Evolutionary conservation across 352 stramenopile species (phyloP), one percentile per base, ranked within the genome.

Genomic region (Pseudoperonospora humuli): DNA sequence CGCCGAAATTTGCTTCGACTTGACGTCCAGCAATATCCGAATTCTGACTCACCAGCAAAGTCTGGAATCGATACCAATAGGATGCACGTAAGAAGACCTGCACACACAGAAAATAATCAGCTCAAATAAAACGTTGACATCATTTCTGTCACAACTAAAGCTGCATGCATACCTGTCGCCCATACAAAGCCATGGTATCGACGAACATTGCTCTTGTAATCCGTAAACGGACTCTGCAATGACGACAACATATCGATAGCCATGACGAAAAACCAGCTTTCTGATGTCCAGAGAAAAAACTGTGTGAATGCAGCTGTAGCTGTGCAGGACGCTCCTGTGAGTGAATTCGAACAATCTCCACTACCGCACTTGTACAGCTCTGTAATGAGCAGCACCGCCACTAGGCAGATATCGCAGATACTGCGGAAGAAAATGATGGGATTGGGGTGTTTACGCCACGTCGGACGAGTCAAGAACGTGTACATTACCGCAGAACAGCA

Each of bases 181-280:
- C 81, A 93, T 13, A 93, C 81, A 52, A 90, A 91, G 5, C 67
- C 58, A 53, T 93, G 81, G 39, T 93, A 93, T 13, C 74, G 74
- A 5, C 78, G 76, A 38, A 93, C 70, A 33, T 93, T 93, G 41
- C 46, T 67, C 62, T 88, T 90, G 65, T 88, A 93, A 62, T 93
- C 78, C 7, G 81, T 93, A 50, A 93, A 93, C 4, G 81, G 81
- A 70, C 79, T 93, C 57, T 87, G 75, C 23, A 93, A 58, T 26
- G 76, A 89, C 28, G 69, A 84, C 26, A 86, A 56, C 76, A 93
- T 87, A 50, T 93, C 81, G 45, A 90, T 87, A 14, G 81, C 74
- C 81, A 93, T 93, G 44, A 93, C 77, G 40, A 88, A 87, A 49
- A 93, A 93, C 81, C 81, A 93, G 46, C 76, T 88, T 54, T 93